Percentiles rank a stretch among this genome's conserved stretches.
Conservation (phyloP, 768 basidiomycete genomes). For the Hygrocybe coccinea region DNA sequence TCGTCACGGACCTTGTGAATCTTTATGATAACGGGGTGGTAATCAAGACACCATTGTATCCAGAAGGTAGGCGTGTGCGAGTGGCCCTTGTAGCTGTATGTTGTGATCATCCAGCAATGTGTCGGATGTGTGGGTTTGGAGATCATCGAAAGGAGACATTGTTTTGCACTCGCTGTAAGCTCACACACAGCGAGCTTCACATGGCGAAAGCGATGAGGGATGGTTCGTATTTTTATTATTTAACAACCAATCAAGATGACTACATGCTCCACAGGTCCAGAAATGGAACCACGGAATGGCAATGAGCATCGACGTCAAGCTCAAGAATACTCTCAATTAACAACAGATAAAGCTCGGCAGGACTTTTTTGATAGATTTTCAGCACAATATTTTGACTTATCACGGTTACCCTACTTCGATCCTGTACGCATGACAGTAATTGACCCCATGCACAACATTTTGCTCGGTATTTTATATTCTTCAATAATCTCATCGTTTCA, state of each 20-base stretch:
- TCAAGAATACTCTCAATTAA: not conserved
- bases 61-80: slow-evolving; percentile 21
- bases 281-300: not conserved
- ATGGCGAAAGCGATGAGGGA: slow-evolving; percentile 15
- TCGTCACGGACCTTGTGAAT: slow-evolving; percentile 13
- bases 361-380: not conserved
- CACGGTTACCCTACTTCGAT: slow-evolving; percentile 28
- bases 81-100: slow-evolving; percentile 24
- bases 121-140: slow-evolving; percentile 27
- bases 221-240: slow-evolving; percentile 8
- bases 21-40: slow-evolving; percentile 19
- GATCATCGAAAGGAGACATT: slow-evolving; percentile 21
- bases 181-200: slow-evolving; percentile 16
- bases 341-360: not conserved
- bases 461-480: slow-evolving; percentile 15
- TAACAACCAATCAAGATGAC: not conserved
- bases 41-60: slow-evolving; percentile 14
- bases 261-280: not conserved
- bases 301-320: not conserved
- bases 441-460: slow-evolving; percentile 33
- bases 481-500: not conserved
- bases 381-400: slow-evolving; percentile 14
- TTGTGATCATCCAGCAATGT: slow-evolving; percentile 32
- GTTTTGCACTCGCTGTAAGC: slow-evolving; percentile 28
- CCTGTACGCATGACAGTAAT: slow-evolving; percentile 22